Base-by-base conservation (phyloP, 129 eudicot species). In the Logfia minima region DNA sequence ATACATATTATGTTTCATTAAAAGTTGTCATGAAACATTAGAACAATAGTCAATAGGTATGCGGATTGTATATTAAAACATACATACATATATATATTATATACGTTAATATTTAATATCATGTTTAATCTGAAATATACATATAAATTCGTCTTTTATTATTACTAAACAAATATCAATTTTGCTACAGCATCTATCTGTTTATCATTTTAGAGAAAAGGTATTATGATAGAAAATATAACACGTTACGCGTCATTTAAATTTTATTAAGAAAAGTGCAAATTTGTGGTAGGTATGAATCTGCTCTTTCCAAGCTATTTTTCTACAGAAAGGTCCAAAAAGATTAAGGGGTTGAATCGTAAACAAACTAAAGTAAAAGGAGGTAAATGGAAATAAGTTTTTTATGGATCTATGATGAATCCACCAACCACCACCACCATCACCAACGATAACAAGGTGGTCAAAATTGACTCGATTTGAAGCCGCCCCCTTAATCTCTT, bases 401-500 rank as follows among this genome's bases (percentile, higher is more conserved):
- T 21, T 34, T 34, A 16, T 43, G 32, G 70, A 78, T 78, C 34
- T 29, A 45, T 13, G 52, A 8, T 32, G 6, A 28, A 23, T 58
- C 17, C 18, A 48, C 55, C n/a, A 48, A 48, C 55, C 75, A 80
- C 84, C 84, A 74, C 45, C 84, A 80, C 84, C 76, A 51, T 55
- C 80, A 68, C 64, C 77, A 67, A 19, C 58, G 31, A 61, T 11
- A 77, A 39, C 41, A 11, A 66, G 79, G 45, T 43, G 61, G 75
- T 80, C 83, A 80, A 19, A 73, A 80, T 80, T 73, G 83, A 80
- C 74, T 67, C 53, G 53, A 65, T 26, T 64, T 17, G 55, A 76
- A 76, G 80, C 75, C 56, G 61, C 68, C 81, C 41, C 51, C 35
- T 28, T 37, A 31, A 4, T 34, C 56, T 68, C 71, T 43, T 67